Percentiles rank a stretch among this genome's conserved stretches.
These are phyloP conservation scores for Thalassiosira hispida DNA, from an alignment of 352 stramenopile genomes.

Conservation along the genomic window DNA sequence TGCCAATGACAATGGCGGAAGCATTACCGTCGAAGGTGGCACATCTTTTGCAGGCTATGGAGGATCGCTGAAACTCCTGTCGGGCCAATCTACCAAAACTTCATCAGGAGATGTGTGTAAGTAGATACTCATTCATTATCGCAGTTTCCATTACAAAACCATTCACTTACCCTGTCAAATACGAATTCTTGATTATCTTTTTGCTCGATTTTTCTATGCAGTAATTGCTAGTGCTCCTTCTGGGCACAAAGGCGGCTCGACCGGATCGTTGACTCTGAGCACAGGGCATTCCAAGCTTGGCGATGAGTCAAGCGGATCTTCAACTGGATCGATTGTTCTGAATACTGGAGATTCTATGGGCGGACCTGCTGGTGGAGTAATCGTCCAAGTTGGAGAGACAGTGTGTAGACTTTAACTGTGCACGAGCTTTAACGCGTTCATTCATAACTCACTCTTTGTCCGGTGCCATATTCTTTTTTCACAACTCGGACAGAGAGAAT, in stretches of 20 bases:
- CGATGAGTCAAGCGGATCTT: conserved; percentile 14
- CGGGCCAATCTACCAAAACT: conserved; percentile 79
- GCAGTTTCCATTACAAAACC: background rate
- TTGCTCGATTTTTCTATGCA: conserved; percentile 7
- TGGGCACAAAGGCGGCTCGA: conserved; percentile 22
- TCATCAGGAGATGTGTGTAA: conserved; percentile 84
- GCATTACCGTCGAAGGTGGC: conserved; percentile 86
- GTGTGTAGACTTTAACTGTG: background rate
- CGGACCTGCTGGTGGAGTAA: conserved; percentile 54
- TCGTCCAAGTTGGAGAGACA: conserved; percentile 79
- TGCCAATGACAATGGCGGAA: conserved; percentile 88
- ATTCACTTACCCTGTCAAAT: background rate
- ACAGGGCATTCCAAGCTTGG: conserved; percentile 39
- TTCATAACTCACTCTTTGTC: conserved; percentile 83
- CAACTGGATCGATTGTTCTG: conserved; percentile 30
- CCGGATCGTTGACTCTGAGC: conserved; percentile 56
- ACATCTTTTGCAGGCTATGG: conserved; percentile 74
- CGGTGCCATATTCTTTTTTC: conserved; percentile 58
- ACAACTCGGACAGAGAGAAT: conserved; percentile 5
- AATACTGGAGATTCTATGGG: conserved; percentile 46
- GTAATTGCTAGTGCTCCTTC: conserved; percentile 27
- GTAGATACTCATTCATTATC: background rate
- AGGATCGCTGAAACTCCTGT: conserved; percentile 70
- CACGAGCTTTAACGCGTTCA: conserved; percentile 3
- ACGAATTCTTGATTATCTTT: background rate